These are phyloP conservation scores for Gastrolobium villosum DNA, from an alignment of 306 rosid species.

Conservation along the genomic window DNA sequence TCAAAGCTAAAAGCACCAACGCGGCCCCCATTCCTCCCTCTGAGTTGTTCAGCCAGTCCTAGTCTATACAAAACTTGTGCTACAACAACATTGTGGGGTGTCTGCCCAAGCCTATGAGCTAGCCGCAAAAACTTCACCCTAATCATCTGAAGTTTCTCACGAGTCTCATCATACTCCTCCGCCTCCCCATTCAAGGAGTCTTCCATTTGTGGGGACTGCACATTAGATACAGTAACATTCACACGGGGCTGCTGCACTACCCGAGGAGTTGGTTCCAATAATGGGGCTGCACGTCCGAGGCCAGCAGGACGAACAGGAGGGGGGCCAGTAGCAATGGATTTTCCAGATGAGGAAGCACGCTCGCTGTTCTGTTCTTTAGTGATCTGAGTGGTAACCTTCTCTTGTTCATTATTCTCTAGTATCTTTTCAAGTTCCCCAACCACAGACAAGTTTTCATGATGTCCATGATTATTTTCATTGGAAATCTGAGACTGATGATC, in stretches of 20 bases:
- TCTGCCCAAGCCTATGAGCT: constrained; percentile 96
- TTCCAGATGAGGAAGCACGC: constrained; percentile 57
- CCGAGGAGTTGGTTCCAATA: constrained; percentile 80
- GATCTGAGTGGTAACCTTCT: constrained; percentile 13
- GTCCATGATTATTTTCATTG: constrained; percentile 48
- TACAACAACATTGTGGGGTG: constrained; percentile 99
- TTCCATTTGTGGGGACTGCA: constrained; percentile 77
- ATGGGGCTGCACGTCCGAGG: constrained; percentile 88
- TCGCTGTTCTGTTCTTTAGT: constrained; percentile 15
- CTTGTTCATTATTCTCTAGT: constrained; percentile 39
- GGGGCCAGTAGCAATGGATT: constrained; percentile 56
- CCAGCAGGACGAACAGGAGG: constrained; percentile 87
- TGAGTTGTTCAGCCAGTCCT: constrained; percentile 95
- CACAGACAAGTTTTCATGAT: constrained; percentile 44
- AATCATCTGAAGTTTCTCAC: constrained; percentile 97
- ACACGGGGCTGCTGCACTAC: constrained; percentile 81
- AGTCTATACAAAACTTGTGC: constrained; percentile 98
- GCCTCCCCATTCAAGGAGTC: constrained; percentile 78
- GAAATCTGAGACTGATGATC: constrained; percentile 49
- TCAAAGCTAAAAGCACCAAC: constrained; percentile 99
- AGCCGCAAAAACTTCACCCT: constrained; percentile 94
- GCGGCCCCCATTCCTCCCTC: constrained; percentile 96
- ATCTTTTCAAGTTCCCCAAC: constrained; percentile 55
- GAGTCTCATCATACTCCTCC: constrained; percentile 95
- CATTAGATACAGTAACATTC: constrained; percentile 69